phyloP scores from a whole-genome alignment of 2,329 filamentous ascomycete species.

The Ceratocystis colombiana region DNA sequence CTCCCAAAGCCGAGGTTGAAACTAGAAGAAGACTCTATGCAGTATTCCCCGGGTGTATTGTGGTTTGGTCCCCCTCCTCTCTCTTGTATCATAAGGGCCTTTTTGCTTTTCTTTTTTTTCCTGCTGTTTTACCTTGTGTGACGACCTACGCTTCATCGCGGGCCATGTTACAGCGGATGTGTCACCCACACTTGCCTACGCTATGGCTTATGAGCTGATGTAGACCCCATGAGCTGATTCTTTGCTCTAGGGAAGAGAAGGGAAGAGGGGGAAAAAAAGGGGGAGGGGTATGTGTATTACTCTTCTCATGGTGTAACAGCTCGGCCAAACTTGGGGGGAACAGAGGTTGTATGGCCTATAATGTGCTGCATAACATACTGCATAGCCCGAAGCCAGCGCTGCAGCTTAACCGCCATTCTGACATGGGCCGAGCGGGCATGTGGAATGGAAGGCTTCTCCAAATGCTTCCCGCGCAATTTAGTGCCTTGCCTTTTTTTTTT shows the following conservation, averaged over 20 bases:
- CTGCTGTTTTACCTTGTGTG: not conserved
- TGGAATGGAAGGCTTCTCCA: not conserved
- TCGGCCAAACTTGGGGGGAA: not conserved
- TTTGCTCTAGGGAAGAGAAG: not conserved
- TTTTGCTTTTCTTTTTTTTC: not conserved
- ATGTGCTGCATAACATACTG: not conserved
- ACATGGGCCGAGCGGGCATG: not conserved
- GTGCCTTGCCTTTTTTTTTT: not conserved
- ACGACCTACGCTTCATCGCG: not conserved
- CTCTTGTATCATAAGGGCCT: not conserved
- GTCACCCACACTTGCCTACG: not conserved
- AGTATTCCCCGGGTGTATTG: not conserved
- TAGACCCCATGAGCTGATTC: conserved; percentile 1
- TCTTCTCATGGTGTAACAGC: not conserved
- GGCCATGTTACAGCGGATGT: conserved; percentile 3
- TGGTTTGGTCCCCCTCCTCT: not conserved
- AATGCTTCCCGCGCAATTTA: not conserved
- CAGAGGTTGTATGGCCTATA: not conserved
- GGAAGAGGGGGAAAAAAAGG: too few relatives aligned
- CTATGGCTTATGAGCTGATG: conserved; percentile 1
- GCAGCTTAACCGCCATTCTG: not conserved
- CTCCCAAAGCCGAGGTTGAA: not conserved
- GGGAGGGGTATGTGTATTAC: not conserved
- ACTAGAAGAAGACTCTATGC: not conserved
- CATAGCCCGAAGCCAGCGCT: not conserved